Evolutionary conservation across 495 filamentous ascomycete species (phyloP).

Genomic region (Aspergillus asperescens): DNA sequence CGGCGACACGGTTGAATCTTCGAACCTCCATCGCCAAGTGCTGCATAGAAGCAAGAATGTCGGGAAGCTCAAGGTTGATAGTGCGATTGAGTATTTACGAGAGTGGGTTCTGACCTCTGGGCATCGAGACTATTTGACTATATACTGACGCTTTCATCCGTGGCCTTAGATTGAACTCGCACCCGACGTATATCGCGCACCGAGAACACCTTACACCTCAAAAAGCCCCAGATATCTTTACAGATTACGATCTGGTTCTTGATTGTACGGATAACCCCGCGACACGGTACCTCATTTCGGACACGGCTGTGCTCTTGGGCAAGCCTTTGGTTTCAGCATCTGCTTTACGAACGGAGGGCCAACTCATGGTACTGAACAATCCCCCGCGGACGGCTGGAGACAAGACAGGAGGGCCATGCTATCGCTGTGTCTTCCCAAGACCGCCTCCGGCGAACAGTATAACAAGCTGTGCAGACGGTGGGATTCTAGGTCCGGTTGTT

Average conservation of each 20-base stretch:
- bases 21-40: conserved; percentile 92
- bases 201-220: conserved; percentile 54
- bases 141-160: conserved; percentile 5
- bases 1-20: conserved; percentile 78
- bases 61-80: conserved; percentile 77
- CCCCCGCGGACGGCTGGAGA: conserved; percentile 46
- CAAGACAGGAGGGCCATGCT: conserved; percentile 66
- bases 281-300: conserved; percentile 88
- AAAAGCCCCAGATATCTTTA: conserved; percentile 59
- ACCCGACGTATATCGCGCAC: conserved; percentile 57
- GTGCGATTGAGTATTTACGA: conserved; percentile 61
- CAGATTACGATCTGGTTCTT: conserved; percentile 73
- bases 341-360: conserved; percentile 79
- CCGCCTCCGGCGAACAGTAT: conserved; percentile 77
- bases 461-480: conserved; percentile 81
- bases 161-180: conserved; percentile 57
- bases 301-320: conserved; percentile 69
- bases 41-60: conserved; percentile 65
- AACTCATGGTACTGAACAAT: conserved; percentile 73
- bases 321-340: conserved; percentile 87
- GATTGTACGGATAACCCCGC: conserved; percentile 94
- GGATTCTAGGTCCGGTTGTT: conserved; percentile 87
- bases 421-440: conserved; percentile 85
- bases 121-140: neutral
- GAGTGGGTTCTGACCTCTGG: conserved; percentile 43